These are phyloP conservation scores for Talaromyces sp. DNA, from an alignment of 2,329 filamentous ascomycete species.

Conservation along the genomic window DNA sequence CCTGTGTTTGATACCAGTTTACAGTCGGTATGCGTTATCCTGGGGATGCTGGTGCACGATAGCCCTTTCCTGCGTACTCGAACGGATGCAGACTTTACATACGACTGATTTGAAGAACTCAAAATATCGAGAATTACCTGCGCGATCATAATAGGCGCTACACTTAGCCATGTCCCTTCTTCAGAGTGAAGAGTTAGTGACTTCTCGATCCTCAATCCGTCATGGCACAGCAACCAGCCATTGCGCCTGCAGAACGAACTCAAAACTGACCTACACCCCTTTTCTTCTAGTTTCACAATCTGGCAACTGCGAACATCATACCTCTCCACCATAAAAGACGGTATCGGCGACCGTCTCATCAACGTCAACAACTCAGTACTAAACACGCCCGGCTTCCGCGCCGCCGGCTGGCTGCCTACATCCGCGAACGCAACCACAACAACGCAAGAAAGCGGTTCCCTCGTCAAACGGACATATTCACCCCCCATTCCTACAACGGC, in stretches of 20 bases:
- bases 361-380: conserved; percentile 60
- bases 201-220: conserved; percentile 3
- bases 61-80: background rate
- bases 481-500: conserved; percentile 60
- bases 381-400: conserved; percentile 62
- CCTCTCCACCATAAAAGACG: conserved; percentile 61
- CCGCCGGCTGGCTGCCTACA: conserved; percentile 56
- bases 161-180: conserved; percentile 44
- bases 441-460: conserved; percentile 33
- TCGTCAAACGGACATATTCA: conserved; percentile 62
- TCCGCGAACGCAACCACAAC: conserved; percentile 35
- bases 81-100: background rate
- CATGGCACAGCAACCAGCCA: background rate
- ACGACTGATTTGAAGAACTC: background rate
- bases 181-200: conserved; percentile 51
- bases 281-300: conserved; percentile 55
- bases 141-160: background rate
- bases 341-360: conserved; percentile 63
- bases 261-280: background rate
- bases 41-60: background rate
- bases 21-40: conserved; percentile 11
- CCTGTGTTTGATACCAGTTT: conserved; percentile 15
- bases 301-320: conserved; percentile 65
- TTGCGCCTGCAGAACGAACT: conserved; percentile 4
- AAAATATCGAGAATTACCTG: background rate